These are phyloP conservation scores for Trichoderma sp. DNA, from an alignment of 2,329 filamentous ascomycete genomes.

Conservation along the genomic window DNA sequence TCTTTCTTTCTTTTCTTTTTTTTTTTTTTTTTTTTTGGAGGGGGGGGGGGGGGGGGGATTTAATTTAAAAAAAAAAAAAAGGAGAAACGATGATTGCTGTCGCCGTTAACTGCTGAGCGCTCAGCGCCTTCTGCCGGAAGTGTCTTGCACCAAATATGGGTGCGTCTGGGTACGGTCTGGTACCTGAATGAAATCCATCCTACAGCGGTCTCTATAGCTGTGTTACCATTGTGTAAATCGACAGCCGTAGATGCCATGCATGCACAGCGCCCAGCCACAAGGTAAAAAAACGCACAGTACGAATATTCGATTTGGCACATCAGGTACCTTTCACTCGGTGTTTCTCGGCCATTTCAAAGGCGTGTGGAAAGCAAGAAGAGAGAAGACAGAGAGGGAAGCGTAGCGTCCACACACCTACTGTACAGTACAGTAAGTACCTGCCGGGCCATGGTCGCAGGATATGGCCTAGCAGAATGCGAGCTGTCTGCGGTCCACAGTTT, in stretches of 20 bases:
- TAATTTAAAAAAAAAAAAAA: background rate
- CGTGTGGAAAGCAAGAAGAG: background rate
- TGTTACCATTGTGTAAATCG: background rate
- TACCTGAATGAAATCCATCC: background rate
- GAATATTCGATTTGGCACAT: background rate
- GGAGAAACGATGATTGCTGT: background rate
- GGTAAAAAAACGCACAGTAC: conserved; percentile 4
- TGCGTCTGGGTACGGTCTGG: background rate
- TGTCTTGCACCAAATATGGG: background rate
- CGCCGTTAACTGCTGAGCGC: background rate
- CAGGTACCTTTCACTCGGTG: background rate
- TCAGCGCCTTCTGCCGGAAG: background rate
- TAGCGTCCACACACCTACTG: background rate
- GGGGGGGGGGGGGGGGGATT: too few species aligned
- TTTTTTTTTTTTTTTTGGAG: too few species aligned
- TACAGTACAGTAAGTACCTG: too few species aligned
- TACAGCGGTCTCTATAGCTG: background rate
- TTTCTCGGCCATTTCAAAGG: background rate
- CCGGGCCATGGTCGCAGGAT: background rate
- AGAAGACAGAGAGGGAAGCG: background rate
- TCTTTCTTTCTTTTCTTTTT: background rate
- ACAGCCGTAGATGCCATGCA: background rate
- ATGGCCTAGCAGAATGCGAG: background rate
- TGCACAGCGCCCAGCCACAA: conserved; percentile 6
- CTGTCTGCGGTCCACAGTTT: background rate